Base-by-base conservation (phyloP, 345 rosid genomes). In the Populus davidiana region DNA sequence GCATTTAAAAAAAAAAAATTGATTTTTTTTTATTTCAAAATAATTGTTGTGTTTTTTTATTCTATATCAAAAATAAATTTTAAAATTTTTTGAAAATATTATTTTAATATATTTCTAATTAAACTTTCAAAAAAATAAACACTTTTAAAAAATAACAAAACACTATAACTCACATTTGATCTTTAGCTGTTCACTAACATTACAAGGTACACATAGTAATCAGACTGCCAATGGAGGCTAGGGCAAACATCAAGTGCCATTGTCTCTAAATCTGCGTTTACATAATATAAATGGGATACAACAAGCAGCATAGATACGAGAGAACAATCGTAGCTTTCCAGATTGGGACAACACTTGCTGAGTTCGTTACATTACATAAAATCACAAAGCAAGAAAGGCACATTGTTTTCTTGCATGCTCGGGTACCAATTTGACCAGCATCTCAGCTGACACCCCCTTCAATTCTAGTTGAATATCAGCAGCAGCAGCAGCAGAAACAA, bases 331-430 rank as follows among this genome's bases (percentile, higher is more conserved):
- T 23, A 44, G 78, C 79, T 84, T 41, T 81, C 78, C 84, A 79
- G 75, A 74, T 82, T 49, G 38, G 31, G 67, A 36, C 54, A 47
- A 2, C 75, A 49, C 62, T 38, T n/a, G 44, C 20, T 70, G n/a
- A 35, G 27, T 80, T 72, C 38, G 70, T 75, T 36, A 72, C 84
- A 86, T 69, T 75, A 59, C 76, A 72, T 82, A 78, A 70, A 65
- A 79, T 84, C 78, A 77, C 14, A 74, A 23, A 18, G 78, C 84
- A 61, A 77, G 81, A 66, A 78, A 82, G 23, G 81, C 64, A 44
- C 85, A 78, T 36, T 82, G 85, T 76, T 82, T 82, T 47, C 75
- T 78, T 39, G 85, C 85, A 41, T 82, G 79, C 70, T 82, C 85
- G 2, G 85, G 85, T 65, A 82, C 61, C 81, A 82, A 59, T 49